These are phyloP conservation scores for Lagerstroemia speciosa DNA, from an alignment of 345 rosid genomes.

Conservation along the genomic window DNA sequence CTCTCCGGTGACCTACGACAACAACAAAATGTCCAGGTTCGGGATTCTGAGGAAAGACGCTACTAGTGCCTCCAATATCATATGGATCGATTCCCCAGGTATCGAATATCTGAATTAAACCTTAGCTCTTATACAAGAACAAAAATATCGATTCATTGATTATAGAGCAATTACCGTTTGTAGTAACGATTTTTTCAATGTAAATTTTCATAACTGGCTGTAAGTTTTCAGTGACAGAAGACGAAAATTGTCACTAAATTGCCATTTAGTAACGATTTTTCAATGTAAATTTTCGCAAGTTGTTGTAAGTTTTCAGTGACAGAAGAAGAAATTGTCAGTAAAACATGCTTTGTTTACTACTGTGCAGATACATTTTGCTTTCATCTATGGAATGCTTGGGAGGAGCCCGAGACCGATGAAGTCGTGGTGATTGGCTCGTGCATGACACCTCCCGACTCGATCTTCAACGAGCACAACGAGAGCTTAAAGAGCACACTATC, in stretches of 20 bases:
- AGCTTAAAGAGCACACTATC: conserved; percentile 54
- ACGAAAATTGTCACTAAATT: no score
- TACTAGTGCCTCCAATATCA: conserved; percentile 27
- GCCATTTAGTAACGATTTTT: no score
- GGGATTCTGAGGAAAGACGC: conserved; percentile 57
- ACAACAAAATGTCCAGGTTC: conserved; percentile 51
- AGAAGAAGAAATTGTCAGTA: no score
- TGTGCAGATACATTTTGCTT: conserved; percentile 58
- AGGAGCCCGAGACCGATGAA: conserved; percentile 62
- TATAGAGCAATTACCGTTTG: no score
- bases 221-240: no score
- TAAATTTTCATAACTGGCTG: no score
- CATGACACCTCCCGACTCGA: conserved; percentile 91
- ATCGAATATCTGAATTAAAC: neutral
- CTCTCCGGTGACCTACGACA: conserved; percentile 74
- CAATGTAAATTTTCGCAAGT: no score
- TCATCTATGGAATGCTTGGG: conserved; percentile 95
- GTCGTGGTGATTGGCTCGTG: conserved; percentile 85
- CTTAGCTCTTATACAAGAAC: neutral
- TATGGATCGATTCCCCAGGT: conserved; percentile 54
- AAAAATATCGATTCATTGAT: no score
- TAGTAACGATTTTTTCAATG: no score
- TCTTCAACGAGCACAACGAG: conserved; percentile 82
- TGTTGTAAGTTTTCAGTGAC: no score
- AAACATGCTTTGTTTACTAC: no score